Conservation (phyloP, 2,329 filamentous ascomycete species). For the Apiospora pterosperma region DNA sequence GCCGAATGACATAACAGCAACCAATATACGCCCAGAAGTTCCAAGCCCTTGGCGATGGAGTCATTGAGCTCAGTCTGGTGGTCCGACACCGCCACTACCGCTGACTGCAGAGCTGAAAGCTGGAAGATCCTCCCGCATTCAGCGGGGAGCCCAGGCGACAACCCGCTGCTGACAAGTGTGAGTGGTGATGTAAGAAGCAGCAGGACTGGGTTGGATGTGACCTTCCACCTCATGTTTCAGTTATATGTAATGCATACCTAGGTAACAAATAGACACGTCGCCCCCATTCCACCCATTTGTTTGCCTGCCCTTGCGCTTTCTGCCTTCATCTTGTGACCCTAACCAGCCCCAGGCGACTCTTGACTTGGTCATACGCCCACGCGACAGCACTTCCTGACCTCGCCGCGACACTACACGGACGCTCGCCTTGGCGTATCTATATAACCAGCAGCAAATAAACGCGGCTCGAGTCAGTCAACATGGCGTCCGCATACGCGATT, state of each 20-base stretch:
- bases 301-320: background rate
- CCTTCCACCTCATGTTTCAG: background rate
- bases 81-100: background rate
- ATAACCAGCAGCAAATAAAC: background rate
- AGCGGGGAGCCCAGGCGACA: background rate
- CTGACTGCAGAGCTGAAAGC: background rate
- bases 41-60: conserved; percentile 1
- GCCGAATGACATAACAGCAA: background rate
- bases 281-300: background rate
- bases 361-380: background rate
- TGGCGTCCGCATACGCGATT: background rate
- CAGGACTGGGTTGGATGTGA: background rate
- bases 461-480: background rate
- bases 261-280: background rate
- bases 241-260: background rate
- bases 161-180: background rate
- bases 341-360: background rate
- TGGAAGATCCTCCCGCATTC: background rate
- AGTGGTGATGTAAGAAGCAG: background rate
- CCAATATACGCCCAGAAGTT: background rate
- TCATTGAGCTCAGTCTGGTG: background rate
- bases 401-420: background rate
- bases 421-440: background rate
- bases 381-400: background rate
- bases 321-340: background rate